These are phyloP conservation scores for Echria macrotheca DNA, from an alignment of 495 filamentous ascomycete genomes.

Conservation along the genomic window DNA sequence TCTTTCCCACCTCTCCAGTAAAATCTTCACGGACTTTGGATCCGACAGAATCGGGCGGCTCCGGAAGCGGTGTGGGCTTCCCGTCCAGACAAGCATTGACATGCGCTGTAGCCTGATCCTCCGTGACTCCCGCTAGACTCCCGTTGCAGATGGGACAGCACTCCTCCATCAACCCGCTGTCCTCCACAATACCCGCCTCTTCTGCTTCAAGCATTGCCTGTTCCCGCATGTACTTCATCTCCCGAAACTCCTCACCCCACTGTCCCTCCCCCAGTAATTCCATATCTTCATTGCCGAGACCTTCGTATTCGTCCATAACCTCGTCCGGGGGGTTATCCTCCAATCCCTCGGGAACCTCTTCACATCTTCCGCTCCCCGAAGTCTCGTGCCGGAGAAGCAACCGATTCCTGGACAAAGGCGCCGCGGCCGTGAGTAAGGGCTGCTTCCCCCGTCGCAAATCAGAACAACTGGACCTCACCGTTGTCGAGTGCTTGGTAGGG, in stretches of 20 bases:
- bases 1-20: constrained; percentile 37
- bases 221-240: constrained; percentile 58
- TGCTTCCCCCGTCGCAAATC: neutral
- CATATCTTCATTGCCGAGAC: constrained; percentile 44
- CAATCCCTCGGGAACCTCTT: too few species aligned
- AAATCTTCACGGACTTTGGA: too few species aligned
- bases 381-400: constrained; percentile 21
- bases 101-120: constrained; percentile 61
- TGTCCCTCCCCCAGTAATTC: constrained; percentile 37
- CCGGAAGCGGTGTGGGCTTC: constrained; percentile 49
- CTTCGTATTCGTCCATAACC: constrained; percentile 60
- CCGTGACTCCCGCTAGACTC: constrained; percentile 52
- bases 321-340: constrained; percentile 50
- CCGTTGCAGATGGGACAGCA: constrained; percentile 73
- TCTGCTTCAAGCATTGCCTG: constrained; percentile 53
- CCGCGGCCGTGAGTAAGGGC: constrained; percentile 17
- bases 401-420: constrained; percentile 8
- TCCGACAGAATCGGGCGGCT: neutral
- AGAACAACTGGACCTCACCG: constrained; percentile 16
- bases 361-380: constrained; percentile 4
- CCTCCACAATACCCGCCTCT: constrained; percentile 35
- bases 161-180: constrained; percentile 25
- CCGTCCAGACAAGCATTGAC: constrained; percentile 94
- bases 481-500: constrained; percentile 6
- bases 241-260: constrained; percentile 57